Evolutionary conservation across 148 eudicot species (phyloP).

Genomic region (Chenopodium quinoa): DNA sequence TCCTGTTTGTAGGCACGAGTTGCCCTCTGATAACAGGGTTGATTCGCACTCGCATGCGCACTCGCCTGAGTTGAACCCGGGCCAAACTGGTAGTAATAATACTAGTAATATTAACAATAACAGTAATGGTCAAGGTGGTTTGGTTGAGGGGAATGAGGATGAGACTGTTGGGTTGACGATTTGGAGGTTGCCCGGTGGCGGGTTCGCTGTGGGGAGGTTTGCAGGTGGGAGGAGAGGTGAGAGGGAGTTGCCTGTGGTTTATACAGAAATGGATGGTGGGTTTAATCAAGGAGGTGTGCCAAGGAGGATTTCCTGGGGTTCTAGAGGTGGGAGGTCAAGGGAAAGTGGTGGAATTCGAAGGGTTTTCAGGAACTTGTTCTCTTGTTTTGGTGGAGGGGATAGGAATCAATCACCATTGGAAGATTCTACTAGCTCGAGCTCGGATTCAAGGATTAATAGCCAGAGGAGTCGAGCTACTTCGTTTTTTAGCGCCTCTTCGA

Average conservation of each 20-base stretch:
- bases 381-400: conserved; percentile 66
- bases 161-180: conserved; percentile 89
- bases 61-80: conserved; percentile 28
- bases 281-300: conserved; percentile 68
- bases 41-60: conserved; percentile 12
- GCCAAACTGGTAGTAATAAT: conserved; percentile 15
- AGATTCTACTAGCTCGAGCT: conserved; percentile 50
- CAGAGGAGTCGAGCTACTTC: conserved; percentile 30
- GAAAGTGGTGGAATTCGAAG: conserved; percentile 59
- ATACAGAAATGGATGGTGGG: conserved; percentile 97
- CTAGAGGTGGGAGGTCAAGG: conserved; percentile 58
- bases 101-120: neutral
- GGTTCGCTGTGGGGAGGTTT: conserved; percentile 84
- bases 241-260: conserved; percentile 86
- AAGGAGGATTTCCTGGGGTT: conserved; percentile 91
- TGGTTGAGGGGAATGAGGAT: conserved; percentile 43
- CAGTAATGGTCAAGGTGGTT: conserved; percentile 5
- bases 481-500: conserved; percentile 22
- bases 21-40: conserved; percentile 38
- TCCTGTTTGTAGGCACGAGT: conserved; percentile 74
- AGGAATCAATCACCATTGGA: neutral
- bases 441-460: conserved; percentile 32
- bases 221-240: conserved; percentile 79
- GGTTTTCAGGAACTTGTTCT: conserved; percentile 50
- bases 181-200: conserved; percentile 95